Evolutionary conservation across 345 rosid genomes (phyloP).

Genomic region (Citrus sp.): DNA sequence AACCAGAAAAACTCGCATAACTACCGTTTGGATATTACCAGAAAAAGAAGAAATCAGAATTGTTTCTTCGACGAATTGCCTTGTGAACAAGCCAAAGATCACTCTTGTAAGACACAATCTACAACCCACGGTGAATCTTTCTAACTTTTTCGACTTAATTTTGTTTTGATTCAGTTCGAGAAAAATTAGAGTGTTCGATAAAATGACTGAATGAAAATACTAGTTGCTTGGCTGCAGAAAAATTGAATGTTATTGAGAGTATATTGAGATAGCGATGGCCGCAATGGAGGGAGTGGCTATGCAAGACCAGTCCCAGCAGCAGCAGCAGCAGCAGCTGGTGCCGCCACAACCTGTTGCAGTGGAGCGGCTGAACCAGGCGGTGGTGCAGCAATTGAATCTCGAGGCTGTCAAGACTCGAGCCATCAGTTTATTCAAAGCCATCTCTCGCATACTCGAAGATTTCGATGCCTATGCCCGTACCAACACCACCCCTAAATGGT

Average conservation of each 20-base stretch:
- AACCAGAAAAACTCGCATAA: background rate
- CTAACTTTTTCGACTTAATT: background rate
- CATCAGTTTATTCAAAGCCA: slow-evolving; percentile 67
- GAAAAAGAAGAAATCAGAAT: background rate
- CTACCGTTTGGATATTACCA: background rate
- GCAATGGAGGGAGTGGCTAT: slow-evolving; percentile 21
- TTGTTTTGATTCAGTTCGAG: background rate
- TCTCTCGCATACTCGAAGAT: slow-evolving; percentile 89
- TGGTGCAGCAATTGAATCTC: slow-evolving; percentile 69
- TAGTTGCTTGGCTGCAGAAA: background rate
- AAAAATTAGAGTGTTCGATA: background rate
- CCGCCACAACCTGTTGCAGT: slow-evolving; percentile 20
- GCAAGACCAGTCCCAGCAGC: slow-evolving; percentile 29
- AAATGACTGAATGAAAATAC: background rate
- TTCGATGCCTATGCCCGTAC: slow-evolving; percentile 69
- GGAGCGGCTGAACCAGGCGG: slow-evolving; percentile 68
- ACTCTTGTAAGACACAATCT: background rate
- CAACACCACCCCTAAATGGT: slow-evolving; percentile 90
- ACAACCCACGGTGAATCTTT: background rate
- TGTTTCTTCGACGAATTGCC: background rate
- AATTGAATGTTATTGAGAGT: background rate
- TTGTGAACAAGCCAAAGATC: background rate
- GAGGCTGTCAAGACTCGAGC: slow-evolving; percentile 83
- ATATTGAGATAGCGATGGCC: background rate
- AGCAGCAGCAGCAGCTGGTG: slow-evolving; percentile 25